Evolutionary conservation across 768 basidiomycete species (phyloP), one percentile per base, ranked within the genome.

Genomic region (Chiua virens): DNA sequence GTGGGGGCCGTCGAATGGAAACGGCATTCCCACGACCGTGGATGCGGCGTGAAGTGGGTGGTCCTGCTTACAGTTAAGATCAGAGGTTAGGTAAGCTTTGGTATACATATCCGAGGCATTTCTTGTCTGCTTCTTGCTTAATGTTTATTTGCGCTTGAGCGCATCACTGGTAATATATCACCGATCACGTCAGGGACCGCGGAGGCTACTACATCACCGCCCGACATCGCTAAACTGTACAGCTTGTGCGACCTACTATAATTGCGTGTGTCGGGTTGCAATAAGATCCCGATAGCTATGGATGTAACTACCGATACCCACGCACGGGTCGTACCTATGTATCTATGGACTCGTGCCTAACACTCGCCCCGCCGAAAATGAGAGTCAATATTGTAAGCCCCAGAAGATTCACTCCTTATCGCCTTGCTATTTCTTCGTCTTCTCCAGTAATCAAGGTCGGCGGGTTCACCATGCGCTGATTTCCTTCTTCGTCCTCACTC

Each of bases 1-100:
- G 53, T 45, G 53, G 48, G 53, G 54, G 8, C 42, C 40, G 39
- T 44, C 53, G 9, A 55, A 52, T 21, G 49, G 55, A 47, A 53
- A 55, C 3, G 32, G 55, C 13, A 4, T 14, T 7, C 21, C 50
- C 25, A 25, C 55, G 7, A n/a, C 48, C 10, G 32, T 42, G n/a
- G 55, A 64, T 18, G 18, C 50, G 21, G 56, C 54, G 5, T 68
- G 46, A 69, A 17, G 25, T 37, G 11, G n/a, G 28, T 13, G 14
- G 15, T 18, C 18, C 5, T 9, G 22, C 13, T 40, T 17, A n/a
- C 14, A 23, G 10, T 30, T 30, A 13, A 30, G 30, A 30, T 30
- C 30, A 27, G 27, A 30, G 40, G 30, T 25, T 48, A 25, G 58
- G 45, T 56, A 23, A 34, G 36, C 22, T 44, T 38, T 20, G 9